Percentiles rank a stretch among this genome's conserved stretches.
Evolutionary conservation across 1,284 basidiomycete species (phyloP).

Genomic region (Boletus semigastroideus): DNA sequence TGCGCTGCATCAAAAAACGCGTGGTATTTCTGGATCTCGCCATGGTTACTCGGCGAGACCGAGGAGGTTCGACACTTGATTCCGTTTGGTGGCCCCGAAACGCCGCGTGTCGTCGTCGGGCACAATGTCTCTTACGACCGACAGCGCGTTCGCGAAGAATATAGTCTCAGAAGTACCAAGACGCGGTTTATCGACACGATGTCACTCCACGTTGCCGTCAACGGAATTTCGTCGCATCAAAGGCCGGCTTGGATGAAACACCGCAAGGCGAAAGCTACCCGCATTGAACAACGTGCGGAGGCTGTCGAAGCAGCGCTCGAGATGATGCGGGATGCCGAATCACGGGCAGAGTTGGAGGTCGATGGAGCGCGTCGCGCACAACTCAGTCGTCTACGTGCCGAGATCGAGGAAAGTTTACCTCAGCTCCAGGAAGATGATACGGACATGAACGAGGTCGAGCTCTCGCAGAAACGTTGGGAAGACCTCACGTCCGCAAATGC

Average conservation of each 20-base stretch:
- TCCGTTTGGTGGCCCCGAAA: conserved; percentile 58
- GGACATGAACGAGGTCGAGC: conserved; percentile 41
- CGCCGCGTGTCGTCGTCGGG: conserved; percentile 76
- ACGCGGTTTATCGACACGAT: conserved; percentile 95
- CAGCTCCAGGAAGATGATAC: conserved; percentile 40
- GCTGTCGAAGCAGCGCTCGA: conserved; percentile 55
- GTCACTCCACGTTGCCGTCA: conserved; percentile 91
- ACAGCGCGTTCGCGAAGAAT: conserved; percentile 83
- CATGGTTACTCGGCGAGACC: conserved; percentile 81
- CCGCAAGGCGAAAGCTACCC: conserved; percentile 59
- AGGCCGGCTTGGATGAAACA: conserved; percentile 91
- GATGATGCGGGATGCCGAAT: conserved; percentile 48
- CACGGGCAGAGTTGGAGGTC: conserved; percentile 44
- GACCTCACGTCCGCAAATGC: conserved; percentile 93
- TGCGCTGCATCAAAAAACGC: conserved; percentile 80
- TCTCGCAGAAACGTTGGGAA: conserved; percentile 75
- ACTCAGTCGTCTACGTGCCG: conserved; percentile 43
- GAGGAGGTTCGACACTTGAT: conserved; percentile 72
- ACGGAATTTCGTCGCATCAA: conserved; percentile 94
- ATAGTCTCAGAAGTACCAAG: conserved; percentile 64
- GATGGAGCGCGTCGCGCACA: conserved; percentile 39
- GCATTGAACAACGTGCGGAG: conserved; percentile 54
- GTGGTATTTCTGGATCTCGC: conserved; percentile 98
- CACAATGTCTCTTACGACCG: conserved; percentile 98
- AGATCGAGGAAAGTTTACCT: conserved; percentile 45